phyloP scores from a whole-genome alignment of 2,329 filamentous ascomycete species.

The Sarocladiaceae sp. region DNA sequence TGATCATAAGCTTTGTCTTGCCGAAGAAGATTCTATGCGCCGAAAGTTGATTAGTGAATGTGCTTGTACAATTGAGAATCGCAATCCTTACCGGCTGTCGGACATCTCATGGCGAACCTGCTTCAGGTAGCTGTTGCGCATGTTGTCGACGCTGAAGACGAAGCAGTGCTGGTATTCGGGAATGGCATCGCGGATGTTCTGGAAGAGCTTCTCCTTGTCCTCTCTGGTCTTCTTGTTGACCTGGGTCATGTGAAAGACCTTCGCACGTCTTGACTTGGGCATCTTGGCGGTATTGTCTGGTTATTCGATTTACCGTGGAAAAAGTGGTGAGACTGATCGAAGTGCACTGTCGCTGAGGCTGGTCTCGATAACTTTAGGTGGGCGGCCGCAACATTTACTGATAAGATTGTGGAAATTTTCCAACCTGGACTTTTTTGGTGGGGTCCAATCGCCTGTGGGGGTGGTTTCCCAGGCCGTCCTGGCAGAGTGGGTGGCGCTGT shows the following conservation, averaged over 20 bases:
- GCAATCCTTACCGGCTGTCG: conserved; percentile 67
- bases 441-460: not conserved
- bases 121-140: conserved; percentile 96
- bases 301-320: not conserved
- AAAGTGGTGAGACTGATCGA: not conserved
- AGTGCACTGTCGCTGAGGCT: not conserved
- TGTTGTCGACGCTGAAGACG: conserved; percentile 92
- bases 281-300: conserved; percentile 46
- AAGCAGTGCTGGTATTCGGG: conserved; percentile 87
- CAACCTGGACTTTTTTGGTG: conserved; percentile 7
- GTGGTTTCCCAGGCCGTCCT: no score
- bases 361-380: conserved; percentile 5
- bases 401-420: conserved; percentile 14
- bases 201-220: conserved; percentile 84
- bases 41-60: not conserved
- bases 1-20: conserved; percentile 98
- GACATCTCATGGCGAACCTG: conserved; percentile 79
- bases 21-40: conserved; percentile 85
- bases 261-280: conserved; percentile 95
- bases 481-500: not conserved
- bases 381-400: conserved; percentile 2
- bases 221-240: conserved; percentile 91
- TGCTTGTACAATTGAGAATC: not conserved
- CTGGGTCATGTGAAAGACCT: conserved; percentile 84
- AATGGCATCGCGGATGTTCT: conserved; percentile 80